Percentiles rank a stretch among this genome's conserved stretches.
phyloP scores from a whole-genome alignment of 2,329 filamentous ascomycete genomes.

The Pleoardoris graminearum region DNA sequence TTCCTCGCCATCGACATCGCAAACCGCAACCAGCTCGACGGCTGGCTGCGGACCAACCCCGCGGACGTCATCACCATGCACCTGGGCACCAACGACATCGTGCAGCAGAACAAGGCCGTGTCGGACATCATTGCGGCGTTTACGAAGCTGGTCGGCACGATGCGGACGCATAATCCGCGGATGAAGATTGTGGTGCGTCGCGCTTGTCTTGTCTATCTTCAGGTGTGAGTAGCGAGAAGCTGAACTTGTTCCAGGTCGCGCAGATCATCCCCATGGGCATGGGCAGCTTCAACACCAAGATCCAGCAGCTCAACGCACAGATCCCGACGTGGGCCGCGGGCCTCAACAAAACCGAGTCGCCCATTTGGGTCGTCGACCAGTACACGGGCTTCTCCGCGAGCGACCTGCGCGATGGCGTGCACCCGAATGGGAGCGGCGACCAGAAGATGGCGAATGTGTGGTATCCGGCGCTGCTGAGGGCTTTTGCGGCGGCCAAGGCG shows the following conservation, averaged over 20 bases:
- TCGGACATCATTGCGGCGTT: conserved; percentile 49
- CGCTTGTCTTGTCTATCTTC: too few species aligned
- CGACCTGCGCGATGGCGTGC: conserved; percentile 47
- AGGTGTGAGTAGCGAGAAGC: too few species aligned
- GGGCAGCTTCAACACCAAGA: conserved; percentile 42
- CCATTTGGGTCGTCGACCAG: conserved; percentile 51
- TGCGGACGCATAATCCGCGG: conserved; percentile 47
- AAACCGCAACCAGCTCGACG: conserved; percentile 48
- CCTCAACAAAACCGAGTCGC: conserved; percentile 45
- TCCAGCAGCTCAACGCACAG: conserved; percentile 46
- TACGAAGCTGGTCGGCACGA: conserved; percentile 45
- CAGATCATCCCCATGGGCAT: conserved; percentile 46
- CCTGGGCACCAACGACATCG: conserved; percentile 51
- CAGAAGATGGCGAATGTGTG: conserved; percentile 47
- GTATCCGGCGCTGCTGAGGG: conserved; percentile 33
- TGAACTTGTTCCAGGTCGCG: too few species aligned
- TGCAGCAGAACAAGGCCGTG: conserved; percentile 46
- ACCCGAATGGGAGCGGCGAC: conserved; percentile 48
- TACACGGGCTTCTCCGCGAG: conserved; percentile 43
- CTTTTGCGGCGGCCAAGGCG: conserved; percentile 26
- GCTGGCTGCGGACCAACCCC: conserved; percentile 49
- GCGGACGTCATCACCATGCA: conserved; percentile 54
- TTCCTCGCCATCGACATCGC: conserved; percentile 52
- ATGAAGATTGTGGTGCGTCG: conserved; percentile 51
- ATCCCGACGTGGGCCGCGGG: conserved; percentile 47